These are phyloP conservation scores for Geranium brycei DNA, from an alignment of 345 rosid species.

Conservation along the genomic window DNA sequence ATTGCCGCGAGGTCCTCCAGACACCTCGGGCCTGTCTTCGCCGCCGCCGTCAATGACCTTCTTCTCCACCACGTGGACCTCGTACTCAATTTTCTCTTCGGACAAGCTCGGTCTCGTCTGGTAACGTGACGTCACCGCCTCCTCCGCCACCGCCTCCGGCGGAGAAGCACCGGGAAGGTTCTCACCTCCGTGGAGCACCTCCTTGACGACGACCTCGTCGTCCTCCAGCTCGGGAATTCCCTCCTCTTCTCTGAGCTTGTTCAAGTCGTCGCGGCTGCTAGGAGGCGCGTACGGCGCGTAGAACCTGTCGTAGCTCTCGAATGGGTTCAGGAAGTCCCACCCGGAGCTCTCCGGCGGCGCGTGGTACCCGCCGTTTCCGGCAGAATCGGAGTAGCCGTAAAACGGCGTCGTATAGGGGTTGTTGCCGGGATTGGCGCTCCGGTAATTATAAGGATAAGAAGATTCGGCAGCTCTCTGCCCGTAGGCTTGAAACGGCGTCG, in stretches of 20 bases:
- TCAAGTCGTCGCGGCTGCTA: conserved; percentile 55
- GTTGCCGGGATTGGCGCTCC: conserved; percentile 9
- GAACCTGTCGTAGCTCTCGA: conserved; percentile 36
- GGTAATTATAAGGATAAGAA: conserved; percentile 30
- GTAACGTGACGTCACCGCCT: conserved; percentile 26
- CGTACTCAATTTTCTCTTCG: conserved; percentile 40
- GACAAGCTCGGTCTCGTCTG: conserved; percentile 35
- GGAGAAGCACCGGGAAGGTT: conserved; percentile 26
- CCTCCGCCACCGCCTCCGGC: conserved; percentile 21
- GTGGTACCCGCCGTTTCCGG: conserved; percentile 17
- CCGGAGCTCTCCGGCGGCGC: conserved; percentile 35
- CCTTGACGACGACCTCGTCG: conserved; percentile 51
- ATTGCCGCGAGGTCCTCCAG: conserved; percentile 15
- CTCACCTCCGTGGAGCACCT: conserved; percentile 38
- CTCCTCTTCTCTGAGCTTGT: conserved; percentile 74
- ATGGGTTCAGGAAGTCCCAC: conserved; percentile 73
- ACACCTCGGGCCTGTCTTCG: conserved; percentile 29
- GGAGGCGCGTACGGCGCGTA: conserved; percentile 35
- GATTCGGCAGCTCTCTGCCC: conserved; percentile 62
- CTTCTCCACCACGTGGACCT: conserved; percentile 79
- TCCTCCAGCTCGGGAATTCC: conserved; percentile 97
- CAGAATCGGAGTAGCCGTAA: conserved; percentile 12
- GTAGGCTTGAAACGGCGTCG: conserved; percentile 44
- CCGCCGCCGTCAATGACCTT: conserved; percentile 38
- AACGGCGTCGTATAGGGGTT: conserved; percentile 22